A percentile compares a stretch with the other conserved stretches of the same genome.
Conservation (phyloP, 177 flowering plant species). For the Tripterygium wilfordii region DNA sequence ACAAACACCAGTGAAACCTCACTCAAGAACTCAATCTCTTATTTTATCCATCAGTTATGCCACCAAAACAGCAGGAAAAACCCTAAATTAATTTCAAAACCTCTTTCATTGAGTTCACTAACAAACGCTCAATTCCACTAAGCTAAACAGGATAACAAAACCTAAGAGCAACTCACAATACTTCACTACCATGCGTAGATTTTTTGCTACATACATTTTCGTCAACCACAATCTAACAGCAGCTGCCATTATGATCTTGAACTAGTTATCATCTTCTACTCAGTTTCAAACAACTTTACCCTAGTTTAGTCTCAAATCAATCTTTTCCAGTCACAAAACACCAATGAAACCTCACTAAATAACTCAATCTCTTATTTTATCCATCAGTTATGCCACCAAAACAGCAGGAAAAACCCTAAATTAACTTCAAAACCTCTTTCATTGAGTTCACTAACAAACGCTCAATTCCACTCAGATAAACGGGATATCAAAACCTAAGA, state of each 20-base stretch:
- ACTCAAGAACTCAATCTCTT: not conserved
- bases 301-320: not conserved
- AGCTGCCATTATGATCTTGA: too few species aligned
- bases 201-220: slow-evolving; percentile 48
- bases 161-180: too few species aligned
- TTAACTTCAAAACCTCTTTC: not conserved
- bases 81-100: not conserved
- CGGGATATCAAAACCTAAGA: too few species aligned
- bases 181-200: not conserved
- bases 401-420: slow-evolving; percentile 1
- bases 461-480: too few species aligned
- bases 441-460: too few species aligned
- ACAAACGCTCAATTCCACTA: too few species aligned
- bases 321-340: too few species aligned
- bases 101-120: not conserved
- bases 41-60: not conserved
- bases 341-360: too few species aligned
- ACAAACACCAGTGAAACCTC: too few species aligned
- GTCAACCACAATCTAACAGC: slow-evolving; percentile 38
- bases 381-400: not conserved
- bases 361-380: not conserved
- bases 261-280: too few species aligned
- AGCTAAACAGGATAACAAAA: too few species aligned
- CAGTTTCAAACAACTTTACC: not conserved
- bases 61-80: slow-evolving; percentile 1